These are phyloP conservation scores for Gossypium herbaceum DNA, from an alignment of 345 rosid species.

Conservation along the genomic window DNA sequence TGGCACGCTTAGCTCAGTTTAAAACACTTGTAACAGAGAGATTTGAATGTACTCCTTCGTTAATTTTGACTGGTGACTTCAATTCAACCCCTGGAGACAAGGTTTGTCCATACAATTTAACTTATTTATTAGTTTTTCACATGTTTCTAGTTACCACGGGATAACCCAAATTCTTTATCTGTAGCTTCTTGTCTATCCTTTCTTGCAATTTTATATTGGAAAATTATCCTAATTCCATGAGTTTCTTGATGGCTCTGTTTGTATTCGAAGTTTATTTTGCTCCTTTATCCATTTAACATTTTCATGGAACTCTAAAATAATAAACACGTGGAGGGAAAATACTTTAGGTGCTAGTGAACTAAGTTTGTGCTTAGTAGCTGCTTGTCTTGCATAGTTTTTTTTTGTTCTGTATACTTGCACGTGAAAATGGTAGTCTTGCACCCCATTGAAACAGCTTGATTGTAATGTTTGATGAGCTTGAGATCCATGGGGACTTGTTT, in stretches of 20 bases:
- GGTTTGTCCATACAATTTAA: constrained; percentile 35
- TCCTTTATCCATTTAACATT: background rate
- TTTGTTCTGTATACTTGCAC: background rate
- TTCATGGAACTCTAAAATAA: background rate
- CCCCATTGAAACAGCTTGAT: background rate
- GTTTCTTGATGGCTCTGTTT: background rate
- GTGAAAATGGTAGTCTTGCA: background rate
- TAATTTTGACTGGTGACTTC: constrained; percentile 84
- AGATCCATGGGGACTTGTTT: background rate
- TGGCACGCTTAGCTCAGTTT: constrained; percentile 61
- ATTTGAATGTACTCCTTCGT: constrained; percentile 58
- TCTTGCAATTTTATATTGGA: background rate
- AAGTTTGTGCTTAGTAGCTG: background rate
- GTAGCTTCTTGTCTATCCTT: background rate
- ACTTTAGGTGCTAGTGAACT: background rate
- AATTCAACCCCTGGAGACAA: constrained; percentile 81
- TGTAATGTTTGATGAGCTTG: background rate
- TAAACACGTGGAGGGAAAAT: background rate
- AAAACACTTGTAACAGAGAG: constrained; percentile 46
- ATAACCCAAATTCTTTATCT: background rate
- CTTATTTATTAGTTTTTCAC: background rate
- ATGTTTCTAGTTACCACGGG: background rate
- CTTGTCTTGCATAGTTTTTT: background rate
- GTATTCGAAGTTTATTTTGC: background rate
- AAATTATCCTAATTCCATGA: background rate